Percentiles rank a stretch among this genome's conserved stretches.
These are phyloP conservation scores for Elsinoe ampelina DNA, from an alignment of 2,329 filamentous ascomycete genomes.

Conservation along the genomic window DNA sequence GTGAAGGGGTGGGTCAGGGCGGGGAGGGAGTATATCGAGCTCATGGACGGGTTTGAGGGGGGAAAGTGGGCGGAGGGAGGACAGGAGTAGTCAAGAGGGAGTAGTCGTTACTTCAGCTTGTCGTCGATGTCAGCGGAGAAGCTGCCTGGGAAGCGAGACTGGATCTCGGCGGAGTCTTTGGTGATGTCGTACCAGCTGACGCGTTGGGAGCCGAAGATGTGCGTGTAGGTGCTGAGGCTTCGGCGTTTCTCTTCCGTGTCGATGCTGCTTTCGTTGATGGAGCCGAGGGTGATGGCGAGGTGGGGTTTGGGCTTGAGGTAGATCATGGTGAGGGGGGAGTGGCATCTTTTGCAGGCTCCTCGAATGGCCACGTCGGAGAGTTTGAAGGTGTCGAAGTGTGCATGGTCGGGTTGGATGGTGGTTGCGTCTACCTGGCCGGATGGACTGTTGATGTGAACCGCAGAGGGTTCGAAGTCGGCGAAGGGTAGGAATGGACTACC, in stretches of 20 bases:
- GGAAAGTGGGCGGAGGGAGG: neutral
- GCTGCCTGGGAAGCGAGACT: neutral
- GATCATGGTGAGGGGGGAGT: constrained; percentile 8
- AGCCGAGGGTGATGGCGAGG: neutral
- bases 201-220: constrained; percentile 12
- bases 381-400: neutral
- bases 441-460: neutral
- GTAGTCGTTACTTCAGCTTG: neutral
- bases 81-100: neutral
- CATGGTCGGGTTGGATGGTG: neutral
- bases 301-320: neutral
- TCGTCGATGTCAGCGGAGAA: neutral
- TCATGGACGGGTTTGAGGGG: constrained; percentile 1
- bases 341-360: constrained; percentile 14
- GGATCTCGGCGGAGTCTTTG: neutral
- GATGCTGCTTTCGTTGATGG: constrained; percentile 12
- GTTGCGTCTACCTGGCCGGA: neutral
- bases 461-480: neutral
- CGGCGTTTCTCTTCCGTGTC: neutral
- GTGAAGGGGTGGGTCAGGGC: neutral
- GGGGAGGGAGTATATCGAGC: neutral
- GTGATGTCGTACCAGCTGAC: constrained; percentile 12
- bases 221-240: neutral
- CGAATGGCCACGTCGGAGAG: constrained; percentile 8
- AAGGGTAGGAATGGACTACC: constrained; percentile 14